Base-by-base conservation (phyloP, 139 green algal species). In the Coccomyxa sp. region DNA sequence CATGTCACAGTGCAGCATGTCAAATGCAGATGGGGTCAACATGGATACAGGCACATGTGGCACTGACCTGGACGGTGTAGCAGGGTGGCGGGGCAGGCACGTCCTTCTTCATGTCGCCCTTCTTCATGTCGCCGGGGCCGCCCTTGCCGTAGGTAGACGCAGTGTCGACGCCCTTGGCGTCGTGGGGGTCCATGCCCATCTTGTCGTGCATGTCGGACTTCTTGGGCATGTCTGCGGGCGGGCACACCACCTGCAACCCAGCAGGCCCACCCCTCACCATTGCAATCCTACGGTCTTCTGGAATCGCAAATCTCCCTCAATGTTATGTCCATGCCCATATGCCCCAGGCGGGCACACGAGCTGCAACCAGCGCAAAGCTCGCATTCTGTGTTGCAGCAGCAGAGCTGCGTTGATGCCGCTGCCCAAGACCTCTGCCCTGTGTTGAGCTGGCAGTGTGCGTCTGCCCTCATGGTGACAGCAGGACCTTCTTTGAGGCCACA, bases 131-230 rank as follows among this genome's bases (percentile, higher is more conserved):
- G n/a, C n/a, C n/a, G n/a, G n/a, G n/a, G n/a, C n/a, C n/a, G n/a
- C n/a, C n/a, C 44, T 58, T 58, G 44, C 14, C 44, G 44, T 58
- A 10, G 12, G 14, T 58, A 14, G 50, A 22, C 50, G 27, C 14
- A 10, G 14, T 64, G 18, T 64, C 27, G 50, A 31, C 50, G 50
- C 27, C 50, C 50, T 31, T 64, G 50, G 18, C 50, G 50, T 18
- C 3, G 18, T 31, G 50, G 50, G 18, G 50, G 50, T 22, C 18
- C 64, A 50, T 74, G 70, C 29, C 35, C 5, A 9, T 1, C 70
- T 74, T 74, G 29, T 74, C 35, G 70, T 14, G 70, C 70, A 50
- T 36, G 29, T 74, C 70, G 22, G 41, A 40, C 70, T 36, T 74
- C 50, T 31, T 22, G 2, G 50, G 50, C 18, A 64, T 22, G 27